Conservation (phyloP, 2,329 filamentous ascomycete genomes). For the Nigrograna mackinnonii region DNA sequence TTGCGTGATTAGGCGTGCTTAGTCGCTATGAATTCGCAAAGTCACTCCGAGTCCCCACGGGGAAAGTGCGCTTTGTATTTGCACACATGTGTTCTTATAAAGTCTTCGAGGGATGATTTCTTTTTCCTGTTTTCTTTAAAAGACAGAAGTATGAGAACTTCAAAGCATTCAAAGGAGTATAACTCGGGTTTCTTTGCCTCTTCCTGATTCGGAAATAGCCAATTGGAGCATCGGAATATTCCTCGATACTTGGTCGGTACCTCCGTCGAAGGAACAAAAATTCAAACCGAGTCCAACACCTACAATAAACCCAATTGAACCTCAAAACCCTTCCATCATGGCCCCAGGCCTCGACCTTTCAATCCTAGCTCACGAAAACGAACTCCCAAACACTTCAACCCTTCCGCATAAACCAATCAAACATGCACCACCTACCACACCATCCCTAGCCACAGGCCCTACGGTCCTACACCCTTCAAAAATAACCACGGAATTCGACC, state of each 20-base stretch:
- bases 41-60: slow-evolving; percentile 18
- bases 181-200: too few species aligned
- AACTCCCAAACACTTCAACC: slow-evolving; percentile 1
- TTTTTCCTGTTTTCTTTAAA: too few species aligned
- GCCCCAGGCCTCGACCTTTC: slow-evolving; percentile 17
- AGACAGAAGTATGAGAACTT: too few species aligned
- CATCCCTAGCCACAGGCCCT: slow-evolving; percentile 2
- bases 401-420: slow-evolving; percentile 1
- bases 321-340: slow-evolving; percentile 9
- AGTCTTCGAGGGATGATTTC: too few species aligned
- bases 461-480: slow-evolving; percentile 22
- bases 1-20: slow-evolving; percentile 39
- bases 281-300: neutral
- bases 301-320: neutral
- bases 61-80: too few species aligned
- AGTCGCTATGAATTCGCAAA: slow-evolving; percentile 25
- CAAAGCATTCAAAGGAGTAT: too few species aligned
- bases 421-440: neutral
- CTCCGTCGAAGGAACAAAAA: too few species aligned
- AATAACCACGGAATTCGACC: slow-evolving; percentile 35
- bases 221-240: too few species aligned
- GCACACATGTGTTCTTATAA: too few species aligned
- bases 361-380: slow-evolving; percentile 11
- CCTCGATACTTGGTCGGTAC: too few species aligned
- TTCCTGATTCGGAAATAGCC: too few species aligned